These are phyloP conservation scores for Colletotrichum tofieldiae DNA, from an alignment of 2,329 filamentous ascomycete species.

Conservation along the genomic window DNA sequence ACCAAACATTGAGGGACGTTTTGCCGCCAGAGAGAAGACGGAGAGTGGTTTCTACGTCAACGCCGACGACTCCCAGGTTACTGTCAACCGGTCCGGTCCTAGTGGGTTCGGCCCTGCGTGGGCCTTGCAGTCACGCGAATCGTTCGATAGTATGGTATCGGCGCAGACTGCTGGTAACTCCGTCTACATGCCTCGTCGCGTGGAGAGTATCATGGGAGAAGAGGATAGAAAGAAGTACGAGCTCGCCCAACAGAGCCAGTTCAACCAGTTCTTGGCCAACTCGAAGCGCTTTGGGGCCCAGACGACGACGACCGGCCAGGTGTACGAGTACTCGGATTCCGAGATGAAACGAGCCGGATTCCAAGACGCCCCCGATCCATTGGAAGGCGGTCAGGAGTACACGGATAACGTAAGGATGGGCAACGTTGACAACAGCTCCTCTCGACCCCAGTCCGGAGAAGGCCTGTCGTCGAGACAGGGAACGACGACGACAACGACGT, in stretches of 20 bases:
- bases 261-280: constrained; percentile 46
- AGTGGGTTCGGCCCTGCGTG: constrained; percentile 35
- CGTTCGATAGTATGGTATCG: constrained; percentile 77
- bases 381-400: constrained; percentile 30
- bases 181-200: constrained; percentile 76
- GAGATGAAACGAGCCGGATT: constrained; percentile 48
- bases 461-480: constrained; percentile 47
- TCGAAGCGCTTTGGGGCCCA: constrained; percentile 39
- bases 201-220: constrained; percentile 84
- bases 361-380: constrained; percentile 14
- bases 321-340: constrained; percentile 66
- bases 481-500: constrained; percentile 27
- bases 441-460: constrained; percentile 42
- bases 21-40: constrained; percentile 79
- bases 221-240: constrained; percentile 84
- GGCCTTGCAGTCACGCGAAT: constrained; percentile 67
- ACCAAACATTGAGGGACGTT: constrained; percentile 82
- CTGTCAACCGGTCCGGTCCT: constrained; percentile 31
- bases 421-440: constrained; percentile 46
- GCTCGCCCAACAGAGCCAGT: constrained; percentile 74
- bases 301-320: constrained; percentile 57
- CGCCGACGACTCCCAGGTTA: constrained; percentile 68
- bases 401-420: constrained; percentile 44
- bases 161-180: constrained; percentile 70
- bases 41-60: constrained; percentile 80